Conservation (phyloP, 768 basidiomycete genomes). For the Gyrodon lividus region DNA sequence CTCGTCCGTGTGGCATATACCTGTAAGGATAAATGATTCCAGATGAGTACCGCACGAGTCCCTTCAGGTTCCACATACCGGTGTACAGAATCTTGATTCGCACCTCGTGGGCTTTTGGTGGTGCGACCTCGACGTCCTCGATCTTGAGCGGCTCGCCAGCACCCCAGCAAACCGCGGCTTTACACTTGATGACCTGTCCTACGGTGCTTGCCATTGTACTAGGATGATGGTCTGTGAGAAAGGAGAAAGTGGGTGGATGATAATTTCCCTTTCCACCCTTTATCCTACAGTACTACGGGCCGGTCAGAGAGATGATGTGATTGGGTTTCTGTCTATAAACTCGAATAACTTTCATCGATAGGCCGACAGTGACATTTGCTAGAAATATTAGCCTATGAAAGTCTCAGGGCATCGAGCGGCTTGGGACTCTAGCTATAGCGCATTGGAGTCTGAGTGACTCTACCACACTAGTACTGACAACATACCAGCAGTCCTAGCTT, state of each 20-base stretch:
- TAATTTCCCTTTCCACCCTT: neutral
- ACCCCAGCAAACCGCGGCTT: conserved; percentile 95
- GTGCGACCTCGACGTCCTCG: conserved; percentile 92
- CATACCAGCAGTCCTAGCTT: neutral
- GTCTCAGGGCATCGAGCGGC: neutral
- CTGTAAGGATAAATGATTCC: conserved; percentile 33
- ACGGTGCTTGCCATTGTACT: conserved; percentile 65
- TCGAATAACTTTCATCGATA: too few species aligned
- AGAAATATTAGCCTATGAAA: neutral
- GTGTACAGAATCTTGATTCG: conserved; percentile 91
- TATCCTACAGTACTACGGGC: neutral
- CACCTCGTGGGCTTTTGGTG: conserved; percentile 88
- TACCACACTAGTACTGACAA: too few species aligned
- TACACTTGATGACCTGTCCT: conserved; percentile 81
- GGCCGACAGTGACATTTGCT: neutral
- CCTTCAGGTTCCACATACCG: conserved; percentile 47
- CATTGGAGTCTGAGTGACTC: too few species aligned
- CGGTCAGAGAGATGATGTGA: conserved; percentile 4
- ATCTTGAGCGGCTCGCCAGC: conserved; percentile 83
- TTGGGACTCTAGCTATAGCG: too few species aligned
- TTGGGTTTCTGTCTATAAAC: neutral
- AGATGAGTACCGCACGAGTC: conserved; percentile 4
- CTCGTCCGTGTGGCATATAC: conserved; percentile 97
- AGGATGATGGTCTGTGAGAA: conserved; percentile 19
- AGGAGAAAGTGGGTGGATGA: conserved; percentile 8